Evolutionary conservation across 306 rosid genomes (phyloP), one percentile per base, ranked within the genome.

Genomic region (cucumber (Cucumis sativus)): DNA sequence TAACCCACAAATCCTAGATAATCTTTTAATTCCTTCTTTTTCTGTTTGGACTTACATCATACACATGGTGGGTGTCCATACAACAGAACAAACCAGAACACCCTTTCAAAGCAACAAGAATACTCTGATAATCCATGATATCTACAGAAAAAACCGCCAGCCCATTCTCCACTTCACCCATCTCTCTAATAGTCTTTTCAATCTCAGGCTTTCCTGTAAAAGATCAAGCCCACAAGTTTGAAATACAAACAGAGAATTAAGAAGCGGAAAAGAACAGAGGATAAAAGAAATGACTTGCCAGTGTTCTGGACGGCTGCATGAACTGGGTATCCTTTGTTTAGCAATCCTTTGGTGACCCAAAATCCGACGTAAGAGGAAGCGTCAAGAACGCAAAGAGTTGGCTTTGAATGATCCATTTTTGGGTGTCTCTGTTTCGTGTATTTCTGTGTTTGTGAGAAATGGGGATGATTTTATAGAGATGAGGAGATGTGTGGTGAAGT

Each of bases 321-420:
- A 77, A 86, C 89, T 71, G 45, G 40, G 75, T 81, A 86, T n/a
- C 89, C 89, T 81, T 55, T 74, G 30, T 77, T 74, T 37, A 86
- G 45, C 61, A 83, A 79, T 75, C 79, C 87, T 51, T 83, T 83
- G 57, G 84, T 79, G 45, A 86, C 78, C 89, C 89, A 83, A 25
- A 86, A 86, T n/a, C 89, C 89, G 28, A 86, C 87, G 28, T 83
- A 86, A 66, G 78, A 76, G 45, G 89, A 86, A 18, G 89, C 87
- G 65, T 83, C 89, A 51, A 86, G 83, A 79, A 86, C 89, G 49
- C 89, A 86, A 52, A 81, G 80, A 21, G 23, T 21, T 11, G 81
- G 82, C 61, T 66, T 83, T 47, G 18, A 45, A 25, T 0, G 67
- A 9, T 79, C 83, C 87, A 86, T 86, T 83, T 15, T 51, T 11